Conservation (phyloP, 2,329 filamentous ascomycete genomes). For the Grosmannia huntii region DNA sequence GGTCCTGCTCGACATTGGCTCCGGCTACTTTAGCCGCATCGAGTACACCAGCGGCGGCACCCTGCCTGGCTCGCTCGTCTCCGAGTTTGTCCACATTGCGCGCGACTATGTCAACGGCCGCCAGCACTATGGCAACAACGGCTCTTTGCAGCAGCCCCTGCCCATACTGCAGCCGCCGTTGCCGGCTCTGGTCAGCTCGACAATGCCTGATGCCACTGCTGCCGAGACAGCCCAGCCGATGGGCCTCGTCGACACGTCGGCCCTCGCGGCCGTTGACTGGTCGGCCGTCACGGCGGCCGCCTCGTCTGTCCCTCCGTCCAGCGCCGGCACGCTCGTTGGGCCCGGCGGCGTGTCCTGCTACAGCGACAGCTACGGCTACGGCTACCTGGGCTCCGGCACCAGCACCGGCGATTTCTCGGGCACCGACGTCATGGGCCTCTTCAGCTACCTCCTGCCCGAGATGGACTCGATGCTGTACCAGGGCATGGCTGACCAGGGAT, state of each 20-base stretch:
- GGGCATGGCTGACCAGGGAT: neutral
- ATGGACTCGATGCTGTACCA: constrained; percentile 7
- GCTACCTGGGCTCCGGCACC: neutral
- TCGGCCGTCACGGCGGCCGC: neutral
- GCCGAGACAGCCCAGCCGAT: neutral
- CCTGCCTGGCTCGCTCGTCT: constrained; percentile 23
- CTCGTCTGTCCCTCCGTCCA: neutral
- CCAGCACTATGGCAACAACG: constrained; percentile 6
- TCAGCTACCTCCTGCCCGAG: constrained; percentile 9
- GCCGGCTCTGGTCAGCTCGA: neutral
- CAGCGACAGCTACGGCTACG: neutral
- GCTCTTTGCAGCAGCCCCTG: neutral
- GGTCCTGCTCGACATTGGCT: constrained; percentile 25
- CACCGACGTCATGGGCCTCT: constrained; percentile 11
- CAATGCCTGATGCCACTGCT: neutral
- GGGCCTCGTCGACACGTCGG: neutral
- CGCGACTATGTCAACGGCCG: constrained; percentile 20
- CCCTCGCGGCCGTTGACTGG: neutral
- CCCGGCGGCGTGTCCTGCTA: neutral
- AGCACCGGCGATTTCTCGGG: constrained; percentile 1
- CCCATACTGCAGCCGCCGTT: neutral
- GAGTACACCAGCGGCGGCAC: constrained; percentile 22
- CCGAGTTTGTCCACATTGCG: constrained; percentile 28
- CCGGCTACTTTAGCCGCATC: constrained; percentile 28
- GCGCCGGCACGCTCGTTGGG: neutral